Conservation (phyloP, 2,329 filamentous ascomycete genomes). For the Sordariomycetes sp. region DNA sequence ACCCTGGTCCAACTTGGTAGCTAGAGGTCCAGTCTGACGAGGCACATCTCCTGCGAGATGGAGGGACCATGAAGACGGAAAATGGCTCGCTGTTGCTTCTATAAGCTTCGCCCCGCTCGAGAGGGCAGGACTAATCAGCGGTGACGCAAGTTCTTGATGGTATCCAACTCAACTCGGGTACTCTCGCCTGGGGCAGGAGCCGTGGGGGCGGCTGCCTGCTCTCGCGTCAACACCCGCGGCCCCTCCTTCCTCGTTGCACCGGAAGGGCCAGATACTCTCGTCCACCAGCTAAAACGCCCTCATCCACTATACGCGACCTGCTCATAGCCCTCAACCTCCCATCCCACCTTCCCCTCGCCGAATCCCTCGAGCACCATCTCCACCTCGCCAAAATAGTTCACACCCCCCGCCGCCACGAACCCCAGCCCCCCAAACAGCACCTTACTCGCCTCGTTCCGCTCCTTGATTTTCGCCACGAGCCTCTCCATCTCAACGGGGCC, state of each 20-base stretch:
- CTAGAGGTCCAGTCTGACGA: too few species aligned
- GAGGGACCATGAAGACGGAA: too few species aligned
- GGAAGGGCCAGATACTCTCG: background rate
- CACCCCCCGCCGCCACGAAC: slow-evolving; percentile 34
- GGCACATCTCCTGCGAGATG: too few species aligned
- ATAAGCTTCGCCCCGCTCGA: background rate
- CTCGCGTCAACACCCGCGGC: too few species aligned
- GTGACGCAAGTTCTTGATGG: too few species aligned
- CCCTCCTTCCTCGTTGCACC: too few species aligned
- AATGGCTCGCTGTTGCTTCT: background rate
- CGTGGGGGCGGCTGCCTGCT: too few species aligned
- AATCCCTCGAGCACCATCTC: slow-evolving; percentile 27
- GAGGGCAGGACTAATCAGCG: background rate
- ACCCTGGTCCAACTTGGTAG: too few species aligned
- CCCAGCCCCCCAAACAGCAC: slow-evolving; percentile 37
- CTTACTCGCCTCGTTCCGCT: slow-evolving; percentile 36
- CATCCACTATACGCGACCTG: slow-evolving; percentile 3
- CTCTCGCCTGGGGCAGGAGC: too few species aligned
- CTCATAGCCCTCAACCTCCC: slow-evolving; percentile 1
- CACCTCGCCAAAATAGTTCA: slow-evolving; percentile 50
- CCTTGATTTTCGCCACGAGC: slow-evolving; percentile 46
- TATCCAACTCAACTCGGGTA: too few species aligned
- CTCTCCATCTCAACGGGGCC: slow-evolving; percentile 21
- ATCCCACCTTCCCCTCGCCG: slow-evolving; percentile 1
- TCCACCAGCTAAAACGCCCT: background rate